A percentile compares a stretch with the other conserved stretches of the same genome.
These are phyloP conservation scores for Fraxinus greggii DNA, from an alignment of 305 asterid species.

Conservation along the genomic window DNA sequence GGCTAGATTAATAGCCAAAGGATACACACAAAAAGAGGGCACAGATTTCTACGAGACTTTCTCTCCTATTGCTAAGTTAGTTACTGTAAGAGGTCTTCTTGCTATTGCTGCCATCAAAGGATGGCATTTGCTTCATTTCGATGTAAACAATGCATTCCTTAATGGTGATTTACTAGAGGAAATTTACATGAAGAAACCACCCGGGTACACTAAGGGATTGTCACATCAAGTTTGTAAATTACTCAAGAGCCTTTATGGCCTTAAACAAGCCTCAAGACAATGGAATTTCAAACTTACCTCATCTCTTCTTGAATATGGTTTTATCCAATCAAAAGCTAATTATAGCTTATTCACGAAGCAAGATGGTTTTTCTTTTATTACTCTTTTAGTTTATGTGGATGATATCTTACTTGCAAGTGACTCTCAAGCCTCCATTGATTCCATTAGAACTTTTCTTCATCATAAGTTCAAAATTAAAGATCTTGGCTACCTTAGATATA, in stretches of 20 bases:
- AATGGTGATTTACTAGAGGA: neutral
- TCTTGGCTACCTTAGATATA: too few relatives aligned
- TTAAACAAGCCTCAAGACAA: neutral
- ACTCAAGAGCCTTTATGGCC: neutral
- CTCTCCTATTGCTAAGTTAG: neutral
- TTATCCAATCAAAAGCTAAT: neutral
- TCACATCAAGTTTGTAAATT: neutral
- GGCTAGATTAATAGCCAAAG: neutral
- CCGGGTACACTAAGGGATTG: neutral
- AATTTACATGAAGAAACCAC: neutral
- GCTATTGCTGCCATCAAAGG: neutral
- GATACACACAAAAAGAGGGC: neutral
- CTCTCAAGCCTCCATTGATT: too few relatives aligned
- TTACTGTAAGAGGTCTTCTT: neutral
- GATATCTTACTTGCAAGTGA: neutral
- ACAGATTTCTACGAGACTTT: neutral
- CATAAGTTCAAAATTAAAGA: too few relatives aligned
- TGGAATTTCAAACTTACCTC: neutral
- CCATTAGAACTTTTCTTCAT: too few relatives aligned
- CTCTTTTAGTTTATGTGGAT: neutral
- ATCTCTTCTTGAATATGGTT: neutral
- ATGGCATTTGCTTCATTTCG: neutral
- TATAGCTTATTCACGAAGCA: neutral
- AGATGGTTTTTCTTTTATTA: neutral
- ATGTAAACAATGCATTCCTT: neutral